These are phyloP conservation scores for Ploettnerulaceae sp. DNA, from an alignment of 2,329 filamentous ascomycete species.

Conservation along the genomic window DNA sequence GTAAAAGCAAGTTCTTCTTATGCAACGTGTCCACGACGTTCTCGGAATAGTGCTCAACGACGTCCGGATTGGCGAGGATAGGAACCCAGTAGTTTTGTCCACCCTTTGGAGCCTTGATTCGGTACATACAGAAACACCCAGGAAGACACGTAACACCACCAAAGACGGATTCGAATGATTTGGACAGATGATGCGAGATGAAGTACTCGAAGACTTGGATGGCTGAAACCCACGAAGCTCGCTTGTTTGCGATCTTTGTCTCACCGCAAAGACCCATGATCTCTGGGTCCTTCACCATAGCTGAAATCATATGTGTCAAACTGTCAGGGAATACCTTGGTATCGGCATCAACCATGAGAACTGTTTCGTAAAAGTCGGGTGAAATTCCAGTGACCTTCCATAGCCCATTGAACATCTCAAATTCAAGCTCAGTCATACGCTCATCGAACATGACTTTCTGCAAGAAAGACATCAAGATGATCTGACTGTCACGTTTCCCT, in stretches of 20 bases:
- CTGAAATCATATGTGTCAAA: slow-evolving; percentile 96
- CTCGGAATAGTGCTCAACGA: slow-evolving; percentile 98
- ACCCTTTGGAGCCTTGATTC: slow-evolving; percentile 97
- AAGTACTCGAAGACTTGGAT: slow-evolving; percentile 99
- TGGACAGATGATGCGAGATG: slow-evolving; percentile 94
- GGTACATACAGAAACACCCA: slow-evolving; percentile 99
- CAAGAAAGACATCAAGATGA: slow-evolving; percentile 98
- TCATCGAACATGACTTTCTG: slow-evolving; percentile 99
- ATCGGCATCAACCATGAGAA: slow-evolving; percentile 98
- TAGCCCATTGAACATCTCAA: slow-evolving; percentile 98
- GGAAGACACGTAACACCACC: slow-evolving; percentile 98
- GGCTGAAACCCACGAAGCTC: slow-evolving; percentile 87
- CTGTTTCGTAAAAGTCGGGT: slow-evolving; percentile 94
- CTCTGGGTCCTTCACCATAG: slow-evolving; percentile 98
- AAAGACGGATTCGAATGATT: slow-evolving; percentile 97
- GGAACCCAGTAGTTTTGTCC: slow-evolving; percentile 99
- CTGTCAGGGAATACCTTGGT: slow-evolving; percentile 99
- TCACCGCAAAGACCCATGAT: slow-evolving; percentile 99
- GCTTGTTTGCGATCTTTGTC: slow-evolving; percentile 99
- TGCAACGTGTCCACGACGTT: slow-evolving; percentile 98
- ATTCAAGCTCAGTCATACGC: slow-evolving; percentile 98
- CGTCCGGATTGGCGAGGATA: slow-evolving; percentile 94
- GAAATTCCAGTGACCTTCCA: slow-evolving; percentile 99
- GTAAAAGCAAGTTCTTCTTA: slow-evolving; percentile 89
- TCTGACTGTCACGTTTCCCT: slow-evolving; percentile 98